Evolutionary conservation across 1,284 basidiomycete genomes (phyloP), one percentile per base, ranked within the genome.

Genomic region (Melanopsichium pennsylvanicum): DNA sequence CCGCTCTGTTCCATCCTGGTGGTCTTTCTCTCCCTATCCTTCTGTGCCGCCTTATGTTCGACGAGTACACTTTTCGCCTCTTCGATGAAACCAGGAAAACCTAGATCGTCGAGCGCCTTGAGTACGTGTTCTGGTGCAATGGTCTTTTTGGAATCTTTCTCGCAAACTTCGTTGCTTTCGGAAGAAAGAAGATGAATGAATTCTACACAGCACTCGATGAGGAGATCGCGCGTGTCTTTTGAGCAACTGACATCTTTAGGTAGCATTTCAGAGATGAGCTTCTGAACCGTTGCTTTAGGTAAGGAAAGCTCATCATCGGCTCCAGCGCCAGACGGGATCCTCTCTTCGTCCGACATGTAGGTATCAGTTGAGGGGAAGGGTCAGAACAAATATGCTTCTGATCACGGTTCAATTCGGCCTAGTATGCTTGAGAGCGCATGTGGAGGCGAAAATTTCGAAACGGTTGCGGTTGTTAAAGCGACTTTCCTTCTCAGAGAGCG

Each of bases 161-260:
- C 96, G 82, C 96, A 99, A 57, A 97, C 92, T 72, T 97, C 93
- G 83, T 98, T 98, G 46, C 94, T 91, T 82, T 97, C 93, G 7
- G 94, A 94, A 13, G 96, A 96, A 79, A 99, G 90, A 80, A 98
- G 84, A 80, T 97, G 92, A 73, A 99, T 95, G 83, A 97, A 99
- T 85, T 99, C 95, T 87, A 97, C 92, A 86, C 95, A 97, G 81
- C 93, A 97, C 83, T 97, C 93, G 82, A 95, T 93, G 43, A 98
- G 89, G 55, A 97, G 84, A 84, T 97, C 95, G 76, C 93, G 89
- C 55, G 94, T 95, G 72, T 97, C 95, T 82, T 96, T 97, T 25
- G 94, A 88, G 80, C 93, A 96, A 22, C 87, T 85, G n/a, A 97
- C 86, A 72, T 97, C 95, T 63, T 84, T 87, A 13, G 94, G 93